Percentiles rank a stretch among this genome's conserved stretches.
These are phyloP conservation scores for Paracoccidioides brasiliensis DNA, from an alignment of 2,329 filamentous ascomycete genomes.

Conservation along the genomic window DNA sequence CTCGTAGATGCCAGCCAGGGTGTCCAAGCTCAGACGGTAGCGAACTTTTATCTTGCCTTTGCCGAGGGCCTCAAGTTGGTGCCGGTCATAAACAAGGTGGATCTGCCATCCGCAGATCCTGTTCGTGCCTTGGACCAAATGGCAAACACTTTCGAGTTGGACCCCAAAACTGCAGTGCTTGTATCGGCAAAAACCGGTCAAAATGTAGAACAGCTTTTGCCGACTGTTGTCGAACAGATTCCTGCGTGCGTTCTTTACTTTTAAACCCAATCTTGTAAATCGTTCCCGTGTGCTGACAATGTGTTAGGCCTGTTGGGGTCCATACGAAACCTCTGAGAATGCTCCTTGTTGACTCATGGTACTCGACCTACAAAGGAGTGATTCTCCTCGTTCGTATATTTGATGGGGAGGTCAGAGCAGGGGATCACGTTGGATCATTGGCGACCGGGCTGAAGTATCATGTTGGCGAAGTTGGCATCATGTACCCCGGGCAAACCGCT, in stretches of 20 bases:
- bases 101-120: slow-evolving; percentile 81
- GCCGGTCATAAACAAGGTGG: slow-evolving; percentile 93
- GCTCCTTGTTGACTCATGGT: slow-evolving; percentile 94
- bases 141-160: slow-evolving; percentile 72
- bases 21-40: slow-evolving; percentile 93
- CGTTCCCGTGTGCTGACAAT: slow-evolving; percentile 11
- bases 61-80: slow-evolving; percentile 76
- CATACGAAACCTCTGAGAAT: slow-evolving; percentile 60
- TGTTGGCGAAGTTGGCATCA: slow-evolving; percentile 92
- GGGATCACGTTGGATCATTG: slow-evolving; percentile 76
- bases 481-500: slow-evolving; percentile 77
- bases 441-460: slow-evolving; percentile 81
- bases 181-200: slow-evolving; percentile 91
- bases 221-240: slow-evolving; percentile 72
- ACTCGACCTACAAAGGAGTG: slow-evolving; percentile 89
- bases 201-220: slow-evolving; percentile 72
- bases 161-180: slow-evolving; percentile 57
- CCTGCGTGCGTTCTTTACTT: slow-evolving; percentile 42
- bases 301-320: slow-evolving; percentile 53
- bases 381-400: slow-evolving; percentile 84
- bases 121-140: slow-evolving; percentile 77
- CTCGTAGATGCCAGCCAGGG: slow-evolving; percentile 94
- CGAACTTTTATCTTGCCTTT: slow-evolving; percentile 97
- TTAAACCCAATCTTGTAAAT: background rate
- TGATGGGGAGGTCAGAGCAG: slow-evolving; percentile 68